phyloP scores from a whole-genome alignment of 2,329 filamentous ascomycete species.

The Paecilomyces niveus region DNA sequence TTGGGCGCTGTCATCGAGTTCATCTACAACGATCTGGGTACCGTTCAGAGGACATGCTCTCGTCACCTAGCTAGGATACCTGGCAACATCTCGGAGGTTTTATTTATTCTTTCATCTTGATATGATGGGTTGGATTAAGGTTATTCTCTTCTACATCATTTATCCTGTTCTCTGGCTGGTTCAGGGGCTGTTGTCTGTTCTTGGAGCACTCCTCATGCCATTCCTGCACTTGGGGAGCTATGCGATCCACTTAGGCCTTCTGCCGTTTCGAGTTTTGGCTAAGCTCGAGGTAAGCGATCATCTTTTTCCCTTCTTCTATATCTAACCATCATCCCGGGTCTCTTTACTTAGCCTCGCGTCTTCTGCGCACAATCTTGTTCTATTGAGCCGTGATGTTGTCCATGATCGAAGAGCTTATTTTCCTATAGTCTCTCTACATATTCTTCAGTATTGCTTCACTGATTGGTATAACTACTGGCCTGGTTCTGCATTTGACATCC shows the following conservation, averaged over 20 bases:
- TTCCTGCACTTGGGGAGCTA: constrained; percentile 42
- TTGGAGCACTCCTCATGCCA: constrained; percentile 27
- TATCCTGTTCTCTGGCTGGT: constrained; percentile 34
- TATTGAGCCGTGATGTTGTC: not conserved
- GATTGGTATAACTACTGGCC: constrained; percentile 58
- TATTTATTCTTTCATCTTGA: not conserved
- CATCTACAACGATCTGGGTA: not conserved
- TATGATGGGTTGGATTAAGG: constrained; percentile 5
- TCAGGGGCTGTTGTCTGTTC: constrained; percentile 24
- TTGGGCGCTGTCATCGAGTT: no score
- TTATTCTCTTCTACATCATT: constrained; percentile 29
- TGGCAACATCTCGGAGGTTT: not conserved
- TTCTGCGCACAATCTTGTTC: not conserved
- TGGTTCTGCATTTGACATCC: constrained; percentile 16
- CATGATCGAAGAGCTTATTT: constrained; percentile 3
- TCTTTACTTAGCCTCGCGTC: not conserved
- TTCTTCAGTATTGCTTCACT: constrained; percentile 61
- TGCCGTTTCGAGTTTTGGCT: constrained; percentile 46
- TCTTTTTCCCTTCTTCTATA: not conserved
- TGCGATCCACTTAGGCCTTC: constrained; percentile 32
- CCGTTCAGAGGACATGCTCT: not conserved
- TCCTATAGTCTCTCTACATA: constrained; percentile 37
- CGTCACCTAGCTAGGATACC: not conserved
- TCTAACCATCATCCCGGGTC: not conserved
- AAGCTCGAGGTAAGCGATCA: constrained; percentile 49